Evolutionary conservation across 768 basidiomycete genomes (phyloP).

Genomic region (Auriscalpium vulgare): DNA sequence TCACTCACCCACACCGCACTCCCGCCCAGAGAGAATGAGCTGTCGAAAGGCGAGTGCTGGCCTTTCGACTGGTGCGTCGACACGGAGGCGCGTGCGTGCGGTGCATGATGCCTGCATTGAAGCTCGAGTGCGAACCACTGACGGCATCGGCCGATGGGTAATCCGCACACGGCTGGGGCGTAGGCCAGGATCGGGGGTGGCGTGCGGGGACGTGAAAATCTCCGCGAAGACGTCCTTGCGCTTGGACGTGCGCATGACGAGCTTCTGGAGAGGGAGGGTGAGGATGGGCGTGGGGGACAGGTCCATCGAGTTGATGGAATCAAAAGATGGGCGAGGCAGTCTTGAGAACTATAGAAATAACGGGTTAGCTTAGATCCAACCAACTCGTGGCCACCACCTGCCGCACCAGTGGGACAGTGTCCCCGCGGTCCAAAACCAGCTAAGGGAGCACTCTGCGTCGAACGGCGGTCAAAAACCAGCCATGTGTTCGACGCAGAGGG

Average conservation of each 20-base stretch:
- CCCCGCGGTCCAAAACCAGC: too few species aligned
- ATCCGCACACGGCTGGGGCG: not conserved
- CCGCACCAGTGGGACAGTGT: too few species aligned
- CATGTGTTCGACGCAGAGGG: too few species aligned
- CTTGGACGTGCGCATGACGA: constrained; percentile 84
- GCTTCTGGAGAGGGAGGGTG: constrained; percentile 65
- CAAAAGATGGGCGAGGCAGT: constrained; percentile 87
- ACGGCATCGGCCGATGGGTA: constrained; percentile 15
- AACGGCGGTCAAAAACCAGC: too few species aligned
- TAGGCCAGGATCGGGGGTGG: constrained; percentile 5
- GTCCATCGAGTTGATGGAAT: constrained; percentile 90
- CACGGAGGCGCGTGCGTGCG: constrained; percentile 12
- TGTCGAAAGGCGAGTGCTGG: constrained; percentile 56
- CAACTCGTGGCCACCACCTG: too few species aligned
- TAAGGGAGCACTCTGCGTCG: too few species aligned
- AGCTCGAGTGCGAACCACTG: constrained; percentile 55
- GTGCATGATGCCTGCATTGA: constrained; percentile 58
- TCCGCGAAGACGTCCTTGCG: constrained; percentile 92
- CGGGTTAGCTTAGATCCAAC: too few species aligned
- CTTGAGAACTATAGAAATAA: constrained; percentile 43
- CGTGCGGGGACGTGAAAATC: constrained; percentile 42
- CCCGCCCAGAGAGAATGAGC: constrained; percentile 70
- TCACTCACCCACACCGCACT: constrained; percentile 83
- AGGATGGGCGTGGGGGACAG: constrained; percentile 70
- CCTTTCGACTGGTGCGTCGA: constrained; percentile 20